A percentile compares a stretch with the other conserved stretches of the same genome.
Evolutionary conservation across 2,329 filamentous ascomycete species (phyloP).

Genomic region (Verticillium isaacii): DNA sequence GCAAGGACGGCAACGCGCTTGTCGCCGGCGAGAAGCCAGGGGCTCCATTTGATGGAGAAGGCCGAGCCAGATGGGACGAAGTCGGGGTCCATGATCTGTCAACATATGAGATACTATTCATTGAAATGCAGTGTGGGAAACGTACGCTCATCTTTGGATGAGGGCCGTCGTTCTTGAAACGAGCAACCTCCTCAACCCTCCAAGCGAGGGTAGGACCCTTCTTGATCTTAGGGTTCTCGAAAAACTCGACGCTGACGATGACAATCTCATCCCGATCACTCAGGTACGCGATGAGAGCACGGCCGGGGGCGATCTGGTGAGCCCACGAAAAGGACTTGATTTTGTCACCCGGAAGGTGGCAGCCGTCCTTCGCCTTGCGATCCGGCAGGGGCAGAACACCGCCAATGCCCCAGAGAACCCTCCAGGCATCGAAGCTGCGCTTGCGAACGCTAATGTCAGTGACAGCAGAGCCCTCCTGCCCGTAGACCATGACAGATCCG

Average conservation of each 20-base stretch:
- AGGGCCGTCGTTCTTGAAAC: constrained; percentile 43
- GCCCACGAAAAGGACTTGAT: constrained; percentile 52
- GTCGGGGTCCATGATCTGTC: constrained; percentile 34
- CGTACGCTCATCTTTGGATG: constrained; percentile 23
- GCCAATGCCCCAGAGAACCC: constrained; percentile 52
- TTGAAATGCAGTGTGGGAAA: too few species aligned
- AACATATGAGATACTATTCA: background rate
- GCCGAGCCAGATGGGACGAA: constrained; percentile 42
- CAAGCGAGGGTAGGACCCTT: constrained; percentile 27
- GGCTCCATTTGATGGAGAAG: constrained; percentile 50
- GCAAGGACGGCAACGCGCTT: constrained; percentile 39
- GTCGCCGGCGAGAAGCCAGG: constrained; percentile 37
- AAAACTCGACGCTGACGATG: constrained; percentile 43
- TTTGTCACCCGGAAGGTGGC: constrained; percentile 15
- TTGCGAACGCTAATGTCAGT: constrained; percentile 23
- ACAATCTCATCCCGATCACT: constrained; percentile 46
- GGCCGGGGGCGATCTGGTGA: constrained; percentile 31
- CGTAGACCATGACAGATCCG: constrained; percentile 46
- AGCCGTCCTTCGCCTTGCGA: constrained; percentile 22
- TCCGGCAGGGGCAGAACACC: constrained; percentile 45
- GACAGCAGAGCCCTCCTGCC: constrained; percentile 31
- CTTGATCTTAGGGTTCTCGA: constrained; percentile 11
- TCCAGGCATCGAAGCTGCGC: constrained; percentile 43
- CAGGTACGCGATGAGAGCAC: constrained; percentile 44
- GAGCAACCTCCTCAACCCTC: constrained; percentile 43